Conservation (phyloP, 305 asterid genomes). For the Ruellia speciosa region DNA sequence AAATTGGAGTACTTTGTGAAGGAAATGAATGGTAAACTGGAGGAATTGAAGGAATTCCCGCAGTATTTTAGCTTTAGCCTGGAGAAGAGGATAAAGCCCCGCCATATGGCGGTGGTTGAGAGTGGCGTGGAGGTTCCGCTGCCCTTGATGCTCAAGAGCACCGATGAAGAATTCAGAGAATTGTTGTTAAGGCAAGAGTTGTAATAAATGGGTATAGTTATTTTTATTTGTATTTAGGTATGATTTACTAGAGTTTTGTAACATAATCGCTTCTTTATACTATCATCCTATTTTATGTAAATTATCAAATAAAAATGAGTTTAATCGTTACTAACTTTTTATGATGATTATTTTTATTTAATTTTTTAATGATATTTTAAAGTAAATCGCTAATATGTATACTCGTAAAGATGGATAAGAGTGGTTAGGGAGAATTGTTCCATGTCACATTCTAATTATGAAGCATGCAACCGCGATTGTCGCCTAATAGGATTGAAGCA, state of each 20-base stretch:
- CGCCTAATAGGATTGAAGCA: no score
- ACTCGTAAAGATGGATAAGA: no score
- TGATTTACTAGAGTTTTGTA: not conserved
- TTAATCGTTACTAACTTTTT: no score
- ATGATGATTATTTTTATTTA: no score
- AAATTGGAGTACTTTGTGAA: slow-evolving; percentile 53
- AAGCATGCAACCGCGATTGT: no score
- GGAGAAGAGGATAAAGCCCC: slow-evolving; percentile 73
- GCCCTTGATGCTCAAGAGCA: slow-evolving; percentile 55
- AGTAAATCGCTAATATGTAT: no score
- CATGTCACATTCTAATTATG: no score
- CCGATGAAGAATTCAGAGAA: slow-evolving; percentile 54
- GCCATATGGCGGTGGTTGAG: slow-evolving; percentile 42
- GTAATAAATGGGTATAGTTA: not conserved
- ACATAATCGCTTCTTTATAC: not conserved
- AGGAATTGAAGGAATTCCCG: slow-evolving; percentile 63
- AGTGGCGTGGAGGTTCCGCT: slow-evolving; percentile 39
- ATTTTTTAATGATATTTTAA: no score
- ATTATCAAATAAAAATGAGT: no score
- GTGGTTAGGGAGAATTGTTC: no score
- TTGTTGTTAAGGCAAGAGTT: slow-evolving; percentile 20
- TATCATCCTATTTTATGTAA: no score
- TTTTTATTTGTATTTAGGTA: not conserved
- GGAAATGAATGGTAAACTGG: slow-evolving; percentile 58
- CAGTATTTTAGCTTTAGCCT: slow-evolving; percentile 79